Conservation (phyloP, 2,329 filamentous ascomycete genomes). For the Zelopaecilomyces penicillatus region DNA sequence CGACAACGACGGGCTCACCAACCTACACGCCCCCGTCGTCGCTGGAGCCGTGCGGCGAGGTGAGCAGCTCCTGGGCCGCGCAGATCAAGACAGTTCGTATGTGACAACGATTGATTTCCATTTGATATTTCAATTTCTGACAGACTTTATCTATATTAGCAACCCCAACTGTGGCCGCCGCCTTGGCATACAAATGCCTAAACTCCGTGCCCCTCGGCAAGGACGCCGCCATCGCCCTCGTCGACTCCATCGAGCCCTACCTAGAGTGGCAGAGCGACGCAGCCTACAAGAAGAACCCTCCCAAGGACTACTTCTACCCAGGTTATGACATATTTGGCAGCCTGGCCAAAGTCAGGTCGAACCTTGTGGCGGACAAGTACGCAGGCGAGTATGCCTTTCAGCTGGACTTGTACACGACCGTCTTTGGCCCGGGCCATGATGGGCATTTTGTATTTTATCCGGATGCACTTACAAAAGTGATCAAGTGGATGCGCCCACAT, state of each 20-base stretch:
- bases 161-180: conserved; percentile 26
- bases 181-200: conserved; percentile 28
- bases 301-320: conserved; percentile 40
- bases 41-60: conserved; percentile 7
- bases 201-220: conserved; percentile 30
- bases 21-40: conserved; percentile 1
- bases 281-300: conserved; percentile 42
- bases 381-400: conserved; percentile 48
- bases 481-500: conserved; percentile 8
- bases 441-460: conserved; percentile 44
- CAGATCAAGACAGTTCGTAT: conserved; percentile 4
- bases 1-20: conserved; percentile 1
- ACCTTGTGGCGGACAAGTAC: conserved; percentile 33
- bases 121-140: too few relatives aligned
- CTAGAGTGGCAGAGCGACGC: conserved; percentile 41
- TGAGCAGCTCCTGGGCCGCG: conserved; percentile 9
- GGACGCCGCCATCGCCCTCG: conserved; percentile 24
- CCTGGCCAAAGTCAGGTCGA: conserved; percentile 36
- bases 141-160: conserved; percentile 8
- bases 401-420: conserved; percentile 42
- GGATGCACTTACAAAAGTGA: conserved; percentile 9
- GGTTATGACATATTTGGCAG: conserved; percentile 38
- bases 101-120: too few relatives aligned
- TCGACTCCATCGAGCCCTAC: conserved; percentile 32
- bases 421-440: conserved; percentile 47